A percentile compares a stretch with the other conserved stretches of the same genome.
phyloP scores from a whole-genome alignment of 345 rosid genomes.

The Pistacia atlantica region DNA sequence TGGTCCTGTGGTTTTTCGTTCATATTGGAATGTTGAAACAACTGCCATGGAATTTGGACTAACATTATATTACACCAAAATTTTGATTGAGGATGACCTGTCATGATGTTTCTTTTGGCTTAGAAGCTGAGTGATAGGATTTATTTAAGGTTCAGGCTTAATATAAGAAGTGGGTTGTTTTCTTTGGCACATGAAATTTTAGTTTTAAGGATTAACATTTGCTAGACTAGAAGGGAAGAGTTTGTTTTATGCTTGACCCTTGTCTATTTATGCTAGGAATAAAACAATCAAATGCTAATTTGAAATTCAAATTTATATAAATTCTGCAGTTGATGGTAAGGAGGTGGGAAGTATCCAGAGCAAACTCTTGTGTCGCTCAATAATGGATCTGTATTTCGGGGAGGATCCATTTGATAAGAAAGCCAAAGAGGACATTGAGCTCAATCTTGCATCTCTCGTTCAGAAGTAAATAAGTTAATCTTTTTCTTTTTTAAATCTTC shows the following conservation, averaged over 20 bases:
- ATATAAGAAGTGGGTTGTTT: neutral
- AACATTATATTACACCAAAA: neutral
- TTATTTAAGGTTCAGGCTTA: no score
- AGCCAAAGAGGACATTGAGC: conserved; percentile 74
- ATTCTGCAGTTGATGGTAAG: conserved; percentile 64
- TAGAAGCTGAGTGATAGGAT: no score
- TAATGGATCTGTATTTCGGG: conserved; percentile 80
- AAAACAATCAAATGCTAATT: no score
- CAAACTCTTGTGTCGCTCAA: conserved; percentile 71
- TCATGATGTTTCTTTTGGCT: neutral
- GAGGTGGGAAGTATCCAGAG: conserved; percentile 80
- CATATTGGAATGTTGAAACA: neutral
- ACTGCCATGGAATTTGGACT: no score
- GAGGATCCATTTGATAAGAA: conserved; percentile 74
- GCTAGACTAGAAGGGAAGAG: neutral
- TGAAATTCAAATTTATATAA: neutral
- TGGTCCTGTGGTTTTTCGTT: neutral
- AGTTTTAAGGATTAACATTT: neutral
- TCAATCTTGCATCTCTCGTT: conserved; percentile 54
- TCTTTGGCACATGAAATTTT: neutral
- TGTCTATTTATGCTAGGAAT: neutral
- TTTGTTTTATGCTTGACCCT: neutral
- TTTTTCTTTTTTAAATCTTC: neutral
- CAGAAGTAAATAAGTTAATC: conserved; percentile 20
- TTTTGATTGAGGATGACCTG: neutral